Percentiles rank a stretch among this genome's conserved stretches.
These are phyloP conservation scores for Kwoniella bestiolae DNA, from an alignment of 768 basidiomycete genomes.

Conservation along the genomic window DNA sequence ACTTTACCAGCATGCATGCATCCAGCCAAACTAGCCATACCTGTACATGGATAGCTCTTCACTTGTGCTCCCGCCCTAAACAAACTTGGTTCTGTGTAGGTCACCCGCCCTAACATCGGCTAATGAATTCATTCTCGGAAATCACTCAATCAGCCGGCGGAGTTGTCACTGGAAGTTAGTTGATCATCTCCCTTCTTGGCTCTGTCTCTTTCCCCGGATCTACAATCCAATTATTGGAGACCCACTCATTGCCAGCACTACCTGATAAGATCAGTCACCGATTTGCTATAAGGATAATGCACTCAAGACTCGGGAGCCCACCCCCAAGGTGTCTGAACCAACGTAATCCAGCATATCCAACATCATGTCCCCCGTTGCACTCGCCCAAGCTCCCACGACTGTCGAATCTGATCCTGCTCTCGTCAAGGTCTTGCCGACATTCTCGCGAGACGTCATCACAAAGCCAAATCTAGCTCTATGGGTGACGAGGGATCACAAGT, in stretches of 20 bases:
- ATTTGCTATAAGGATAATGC: background rate
- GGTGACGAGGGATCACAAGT: constrained; percentile 42
- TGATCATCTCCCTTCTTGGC: background rate
- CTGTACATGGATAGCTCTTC: too few relatives aligned
- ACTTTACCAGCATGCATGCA: too few relatives aligned
- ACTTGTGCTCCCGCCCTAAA: too few relatives aligned
- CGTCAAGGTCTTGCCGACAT: background rate
- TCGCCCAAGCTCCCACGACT: background rate
- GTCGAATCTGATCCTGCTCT: background rate
- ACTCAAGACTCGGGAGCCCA: background rate
- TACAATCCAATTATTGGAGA: too few relatives aligned
- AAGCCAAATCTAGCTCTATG: constrained; percentile 39
- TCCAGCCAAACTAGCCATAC: too few relatives aligned
- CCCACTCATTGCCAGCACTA: too few relatives aligned
- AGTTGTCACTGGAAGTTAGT: background rate
- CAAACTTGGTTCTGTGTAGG: too few relatives aligned
- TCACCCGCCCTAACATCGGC: too few relatives aligned
- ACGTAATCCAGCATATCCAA: background rate
- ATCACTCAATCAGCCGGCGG: constrained; percentile 10
- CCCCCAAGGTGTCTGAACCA: background rate
- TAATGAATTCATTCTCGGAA: constrained; percentile 1
- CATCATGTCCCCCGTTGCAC: constrained; percentile 14
- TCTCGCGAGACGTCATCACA: constrained; percentile 14
- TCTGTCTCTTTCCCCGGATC: too few relatives aligned
- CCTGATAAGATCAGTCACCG: background rate